Conservation (phyloP, 495 filamentous ascomycete species). For the Trichoderma erinaceum region DNA sequence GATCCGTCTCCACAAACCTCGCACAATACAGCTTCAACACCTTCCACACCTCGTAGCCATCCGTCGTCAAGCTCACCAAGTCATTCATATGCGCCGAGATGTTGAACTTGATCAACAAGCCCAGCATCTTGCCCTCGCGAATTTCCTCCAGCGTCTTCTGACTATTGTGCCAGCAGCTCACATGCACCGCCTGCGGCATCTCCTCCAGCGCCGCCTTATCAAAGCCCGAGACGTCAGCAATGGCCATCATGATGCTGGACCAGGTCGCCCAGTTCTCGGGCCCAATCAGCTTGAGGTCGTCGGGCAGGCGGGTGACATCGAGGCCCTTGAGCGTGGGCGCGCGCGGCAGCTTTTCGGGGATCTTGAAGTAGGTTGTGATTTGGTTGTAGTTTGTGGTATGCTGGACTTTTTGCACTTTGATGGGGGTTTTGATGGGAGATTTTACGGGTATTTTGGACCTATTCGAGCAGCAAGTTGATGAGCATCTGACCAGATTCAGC, state of each 20-base stretch:
- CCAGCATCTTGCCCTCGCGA: conserved; percentile 12
- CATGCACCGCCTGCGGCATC: conserved; percentile 6
- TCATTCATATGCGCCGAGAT: conserved; percentile 12
- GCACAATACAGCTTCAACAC: conserved; percentile 5
- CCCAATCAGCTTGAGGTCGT: conserved; percentile 10
- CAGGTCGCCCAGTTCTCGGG: conserved; percentile 5
- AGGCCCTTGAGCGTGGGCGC: conserved; percentile 1
- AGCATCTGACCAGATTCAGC: no score
- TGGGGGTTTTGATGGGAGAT: not conserved
- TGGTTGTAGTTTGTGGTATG: not conserved
- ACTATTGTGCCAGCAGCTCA: not conserved
- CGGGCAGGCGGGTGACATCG: not conserved
- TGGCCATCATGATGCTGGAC: conserved; percentile 9
- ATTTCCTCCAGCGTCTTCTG: not conserved
- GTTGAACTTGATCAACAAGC: conserved; percentile 9
- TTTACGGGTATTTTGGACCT: conserved; percentile 1
- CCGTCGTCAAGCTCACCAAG: conserved; percentile 8
- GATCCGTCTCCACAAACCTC: conserved; percentile 10
- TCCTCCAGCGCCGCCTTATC: conserved; percentile 1
- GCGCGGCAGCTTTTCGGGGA: not conserved
- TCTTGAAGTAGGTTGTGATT: conserved; percentile 5
- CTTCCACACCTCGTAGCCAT: conserved; percentile 11
- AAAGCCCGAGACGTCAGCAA: conserved; percentile 9
- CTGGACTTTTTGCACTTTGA: not conserved
- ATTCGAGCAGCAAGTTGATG: not conserved